Evolutionary conservation across 1,284 basidiomycete species (phyloP).

Genomic region (Earliella scabrosa): DNA sequence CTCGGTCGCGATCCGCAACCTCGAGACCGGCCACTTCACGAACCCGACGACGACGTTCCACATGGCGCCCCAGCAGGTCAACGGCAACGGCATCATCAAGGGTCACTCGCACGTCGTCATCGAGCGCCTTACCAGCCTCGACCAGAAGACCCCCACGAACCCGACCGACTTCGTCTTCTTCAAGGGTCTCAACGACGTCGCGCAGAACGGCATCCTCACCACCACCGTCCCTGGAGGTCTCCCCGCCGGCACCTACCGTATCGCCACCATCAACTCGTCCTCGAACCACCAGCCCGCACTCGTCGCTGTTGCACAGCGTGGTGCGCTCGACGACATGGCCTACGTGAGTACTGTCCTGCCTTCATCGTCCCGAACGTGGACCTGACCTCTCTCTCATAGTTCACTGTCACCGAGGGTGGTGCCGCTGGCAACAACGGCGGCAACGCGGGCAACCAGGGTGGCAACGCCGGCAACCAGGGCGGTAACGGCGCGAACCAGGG

Average conservation of each 20-base stretch:
- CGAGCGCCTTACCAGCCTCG: slow-evolving; percentile 48
- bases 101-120: slow-evolving; percentile 68
- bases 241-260: slow-evolving; percentile 56
- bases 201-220: slow-evolving; percentile 51
- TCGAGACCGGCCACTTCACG: slow-evolving; percentile 56
- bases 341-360: slow-evolving; percentile 46
- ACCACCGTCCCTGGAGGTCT: slow-evolving; percentile 55
- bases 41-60: slow-evolving; percentile 57
- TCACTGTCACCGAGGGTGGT: too few relatives aligned
- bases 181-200: slow-evolving; percentile 57
- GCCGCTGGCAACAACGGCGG: too few relatives aligned
- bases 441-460: too few relatives aligned
- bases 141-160: slow-evolving; percentile 50
- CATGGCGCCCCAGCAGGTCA: slow-evolving; percentile 50
- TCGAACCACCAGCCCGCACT: slow-evolving; percentile 58
- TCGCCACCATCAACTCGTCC: slow-evolving; percentile 57
- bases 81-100: slow-evolving; percentile 43
- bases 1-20: slow-evolving; percentile 45
- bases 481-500: too few relatives aligned
- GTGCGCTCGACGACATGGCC: slow-evolving; percentile 57
- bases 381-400: too few relatives aligned
- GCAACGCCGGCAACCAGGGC: too few relatives aligned
- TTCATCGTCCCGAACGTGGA: too few relatives aligned
- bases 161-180: slow-evolving; percentile 61
- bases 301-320: slow-evolving; percentile 65